Evolutionary conservation across 2,329 filamentous ascomycete genomes (phyloP).

Genomic region (Uncinocarpus reesii): DNA sequence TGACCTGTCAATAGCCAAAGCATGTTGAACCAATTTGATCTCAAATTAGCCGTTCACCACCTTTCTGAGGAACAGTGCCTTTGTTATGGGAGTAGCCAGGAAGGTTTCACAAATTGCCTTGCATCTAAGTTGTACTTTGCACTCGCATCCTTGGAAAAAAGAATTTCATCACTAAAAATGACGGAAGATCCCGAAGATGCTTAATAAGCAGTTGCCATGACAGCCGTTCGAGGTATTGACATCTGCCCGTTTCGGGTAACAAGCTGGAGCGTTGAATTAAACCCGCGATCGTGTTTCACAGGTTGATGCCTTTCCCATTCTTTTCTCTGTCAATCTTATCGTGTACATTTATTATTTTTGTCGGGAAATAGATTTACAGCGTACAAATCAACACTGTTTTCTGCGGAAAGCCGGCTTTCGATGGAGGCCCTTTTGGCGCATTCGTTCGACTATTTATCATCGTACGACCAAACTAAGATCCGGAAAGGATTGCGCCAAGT

Average conservation of each 20-base stretch:
- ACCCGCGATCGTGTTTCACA: not conserved
- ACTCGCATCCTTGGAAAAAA: no score
- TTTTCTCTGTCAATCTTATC: not conserved
- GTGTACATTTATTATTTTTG: not conserved
- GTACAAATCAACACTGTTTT: not conserved
- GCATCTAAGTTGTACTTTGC: not conserved
- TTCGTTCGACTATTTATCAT: conserved; percentile 93
- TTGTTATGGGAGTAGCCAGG: not conserved
- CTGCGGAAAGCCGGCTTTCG: not conserved
- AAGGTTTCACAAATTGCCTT: not conserved
- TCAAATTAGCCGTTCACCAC: no score
- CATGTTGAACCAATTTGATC: no score
- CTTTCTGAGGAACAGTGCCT: not conserved
- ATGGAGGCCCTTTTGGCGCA: conserved; percentile 91
- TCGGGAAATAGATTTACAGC: not conserved
- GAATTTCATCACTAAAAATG: no score
- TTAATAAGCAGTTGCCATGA: conserved; percentile 10
- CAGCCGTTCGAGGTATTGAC: conserved; percentile 2
- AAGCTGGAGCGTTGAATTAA: not conserved
- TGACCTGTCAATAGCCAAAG: no score
- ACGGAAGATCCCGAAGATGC: not conserved
- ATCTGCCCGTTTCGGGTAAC: not conserved
- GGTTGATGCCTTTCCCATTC: not conserved
- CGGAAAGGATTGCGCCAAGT: conserved; percentile 90
- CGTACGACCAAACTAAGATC: conserved; percentile 79